phyloP scores from a whole-genome alignment of 768 basidiomycete genomes.

The Boletus coccyginus region DNA sequence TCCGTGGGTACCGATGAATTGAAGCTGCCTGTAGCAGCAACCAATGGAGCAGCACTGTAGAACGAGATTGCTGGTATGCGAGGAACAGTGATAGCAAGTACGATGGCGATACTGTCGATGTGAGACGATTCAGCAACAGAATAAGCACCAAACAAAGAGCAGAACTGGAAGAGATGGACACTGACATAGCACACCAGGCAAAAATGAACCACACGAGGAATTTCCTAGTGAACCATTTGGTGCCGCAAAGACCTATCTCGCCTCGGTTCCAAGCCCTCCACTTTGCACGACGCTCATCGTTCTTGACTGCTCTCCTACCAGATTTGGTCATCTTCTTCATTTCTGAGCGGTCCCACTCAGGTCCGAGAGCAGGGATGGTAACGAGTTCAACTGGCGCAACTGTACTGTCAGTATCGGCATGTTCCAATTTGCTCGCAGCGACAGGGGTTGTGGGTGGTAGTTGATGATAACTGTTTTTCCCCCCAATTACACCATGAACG shows the following conservation, averaged over 20 bases:
- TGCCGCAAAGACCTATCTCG: slow-evolving; percentile 75
- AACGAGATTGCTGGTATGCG: slow-evolving; percentile 75
- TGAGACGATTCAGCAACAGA: not conserved
- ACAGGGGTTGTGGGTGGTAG: slow-evolving; percentile 31
- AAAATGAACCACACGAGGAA: slow-evolving; percentile 70
- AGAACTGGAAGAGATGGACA: slow-evolving; percentile 10
- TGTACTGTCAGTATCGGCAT: slow-evolving; percentile 29
- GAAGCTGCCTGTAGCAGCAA: slow-evolving; percentile 56
- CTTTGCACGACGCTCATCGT: slow-evolving; percentile 49
- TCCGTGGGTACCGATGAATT: slow-evolving; percentile 51
- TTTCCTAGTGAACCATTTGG: slow-evolving; percentile 67
- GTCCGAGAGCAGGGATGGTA: slow-evolving; percentile 86
- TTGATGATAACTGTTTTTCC: slow-evolving; percentile 42
- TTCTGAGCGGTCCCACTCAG: slow-evolving; percentile 86
- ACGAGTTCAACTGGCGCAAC: slow-evolving; percentile 75
- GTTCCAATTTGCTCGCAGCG: slow-evolving; percentile 36
- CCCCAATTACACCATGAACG: slow-evolving; percentile 4
- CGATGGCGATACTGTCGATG: slow-evolving; percentile 54
- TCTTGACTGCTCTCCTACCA: slow-evolving; percentile 61
- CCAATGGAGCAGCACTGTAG: slow-evolving; percentile 54
- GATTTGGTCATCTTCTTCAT: slow-evolving; percentile 73
- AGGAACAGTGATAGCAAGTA: slow-evolving; percentile 79
- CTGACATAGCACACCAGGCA: slow-evolving; percentile 54
- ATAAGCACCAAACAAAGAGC: slow-evolving; percentile 1
- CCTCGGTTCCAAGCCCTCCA: slow-evolving; percentile 80